phyloP scores from a whole-genome alignment of 2,329 filamentous ascomycete genomes.

The Aspergillus piperis region DNA sequence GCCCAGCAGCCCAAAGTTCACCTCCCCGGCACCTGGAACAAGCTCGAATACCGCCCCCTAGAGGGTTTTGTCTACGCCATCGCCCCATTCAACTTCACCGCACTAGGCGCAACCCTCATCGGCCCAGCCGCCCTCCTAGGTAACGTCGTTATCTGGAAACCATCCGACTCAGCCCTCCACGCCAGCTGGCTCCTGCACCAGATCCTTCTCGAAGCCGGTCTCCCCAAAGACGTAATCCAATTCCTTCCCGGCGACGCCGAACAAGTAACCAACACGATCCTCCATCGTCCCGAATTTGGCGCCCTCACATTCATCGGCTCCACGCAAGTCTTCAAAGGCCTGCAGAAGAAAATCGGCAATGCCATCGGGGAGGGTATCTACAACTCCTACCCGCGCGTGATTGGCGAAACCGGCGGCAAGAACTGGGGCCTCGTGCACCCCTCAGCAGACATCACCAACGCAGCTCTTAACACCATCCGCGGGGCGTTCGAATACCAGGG shows the following conservation, averaged over 20 bases:
- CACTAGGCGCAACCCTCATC: conserved; percentile 85
- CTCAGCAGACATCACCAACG: conserved; percentile 74
- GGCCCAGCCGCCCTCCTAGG: conserved; percentile 82
- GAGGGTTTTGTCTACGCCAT: conserved; percentile 95
- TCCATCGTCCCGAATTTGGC: conserved; percentile 77
- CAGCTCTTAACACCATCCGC: conserved; percentile 76
- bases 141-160: conserved; percentile 95
- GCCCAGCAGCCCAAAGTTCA: conserved; percentile 77
- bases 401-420: conserved; percentile 89
- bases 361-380: conserved; percentile 81
- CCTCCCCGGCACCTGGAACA: conserved; percentile 56
- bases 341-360: conserved; percentile 81
- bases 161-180: conserved; percentile 78
- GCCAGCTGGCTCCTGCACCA: conserved; percentile 87
- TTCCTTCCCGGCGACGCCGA: conserved; percentile 87
- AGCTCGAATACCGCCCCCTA: conserved; percentile 82
- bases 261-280: conserved; percentile 73
- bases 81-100: conserved; percentile 95
- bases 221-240: conserved; percentile 85
- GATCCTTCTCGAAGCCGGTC: conserved; percentile 84
- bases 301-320: conserved; percentile 92
- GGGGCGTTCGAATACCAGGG: conserved; percentile 89
- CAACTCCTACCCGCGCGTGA: conserved; percentile 79
- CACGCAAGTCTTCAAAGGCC: conserved; percentile 82
- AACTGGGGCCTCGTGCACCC: conserved; percentile 85